Evolutionary conservation across 1,139 yeast species (phyloP).

Genomic region (Geotrichum phurueaensis): DNA sequence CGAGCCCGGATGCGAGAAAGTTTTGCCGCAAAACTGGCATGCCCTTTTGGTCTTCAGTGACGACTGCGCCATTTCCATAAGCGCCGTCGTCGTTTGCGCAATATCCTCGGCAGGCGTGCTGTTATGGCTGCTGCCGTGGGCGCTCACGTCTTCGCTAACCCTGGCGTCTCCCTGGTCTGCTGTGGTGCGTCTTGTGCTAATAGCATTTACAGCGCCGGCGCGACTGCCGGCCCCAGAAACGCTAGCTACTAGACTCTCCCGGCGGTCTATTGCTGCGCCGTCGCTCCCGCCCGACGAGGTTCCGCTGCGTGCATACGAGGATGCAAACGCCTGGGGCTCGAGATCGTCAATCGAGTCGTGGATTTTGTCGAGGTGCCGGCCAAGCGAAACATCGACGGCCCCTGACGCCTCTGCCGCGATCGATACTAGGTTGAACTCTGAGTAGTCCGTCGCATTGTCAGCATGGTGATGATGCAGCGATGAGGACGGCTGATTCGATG

Average conservation of each 20-base stretch:
- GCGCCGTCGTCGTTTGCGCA: constrained; percentile 16
- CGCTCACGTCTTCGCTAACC: not conserved
- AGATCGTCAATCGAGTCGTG: constrained; percentile 13
- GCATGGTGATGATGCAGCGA: not conserved
- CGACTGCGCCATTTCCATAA: constrained; percentile 17
- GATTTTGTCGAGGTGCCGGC: constrained; percentile 5
- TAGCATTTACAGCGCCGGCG: not conserved
- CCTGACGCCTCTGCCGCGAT: constrained; percentile 20
- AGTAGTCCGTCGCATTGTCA: constrained; percentile 9
- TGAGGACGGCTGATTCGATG: not conserved
- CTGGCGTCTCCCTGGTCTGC: constrained; percentile 3
- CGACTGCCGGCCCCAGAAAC: not conserved
- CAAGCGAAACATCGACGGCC: constrained; percentile 17
- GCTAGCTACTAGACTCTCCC: not conserved
- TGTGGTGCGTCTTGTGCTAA: not conserved
- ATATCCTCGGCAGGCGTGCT: constrained; percentile 4
- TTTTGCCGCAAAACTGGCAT: constrained; percentile 45
- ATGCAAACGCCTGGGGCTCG: constrained; percentile 1
- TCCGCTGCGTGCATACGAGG: not conserved
- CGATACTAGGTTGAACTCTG: constrained; percentile 16
- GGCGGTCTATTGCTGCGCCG: not conserved
- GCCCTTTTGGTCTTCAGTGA: constrained; percentile 31
- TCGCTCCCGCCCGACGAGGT: not conserved
- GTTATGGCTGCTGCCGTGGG: not conserved
- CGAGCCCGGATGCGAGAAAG: constrained; percentile 49